Evolutionary conservation across 179 eudicot species (phyloP).

Genomic region (Gypsophila paniculata): DNA sequence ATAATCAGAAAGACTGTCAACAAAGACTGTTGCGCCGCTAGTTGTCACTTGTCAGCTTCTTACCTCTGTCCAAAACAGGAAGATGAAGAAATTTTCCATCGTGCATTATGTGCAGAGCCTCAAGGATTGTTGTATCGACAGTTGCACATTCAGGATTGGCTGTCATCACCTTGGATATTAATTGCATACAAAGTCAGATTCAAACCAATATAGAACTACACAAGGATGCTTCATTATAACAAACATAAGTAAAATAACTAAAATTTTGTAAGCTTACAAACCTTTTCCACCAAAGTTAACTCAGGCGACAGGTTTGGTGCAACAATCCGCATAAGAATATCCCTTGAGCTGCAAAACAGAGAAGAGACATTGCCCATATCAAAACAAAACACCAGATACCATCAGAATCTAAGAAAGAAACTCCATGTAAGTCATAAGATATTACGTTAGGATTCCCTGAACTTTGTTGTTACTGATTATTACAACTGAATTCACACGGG

Average conservation of each 20-base stretch:
- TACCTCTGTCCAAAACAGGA: conserved; percentile 86
- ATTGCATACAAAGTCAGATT: conserved; percentile 18
- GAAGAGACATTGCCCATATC: conserved; percentile 17
- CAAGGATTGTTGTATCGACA: conserved; percentile 80
- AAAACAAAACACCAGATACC: conserved; percentile 16
- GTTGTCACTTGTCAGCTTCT: conserved; percentile 29
- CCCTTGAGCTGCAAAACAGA: conserved; percentile 67
- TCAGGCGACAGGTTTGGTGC: conserved; percentile 83
- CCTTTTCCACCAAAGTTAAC: conserved; percentile 87
- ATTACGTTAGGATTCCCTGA: conserved; percentile 87
- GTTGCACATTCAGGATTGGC: conserved; percentile 81
- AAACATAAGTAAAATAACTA: not conserved
- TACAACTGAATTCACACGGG: conserved; percentile 67
- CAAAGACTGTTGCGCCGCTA: conserved; percentile 2
- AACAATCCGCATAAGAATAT: conserved; percentile 90
- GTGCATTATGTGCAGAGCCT: conserved; percentile 89
- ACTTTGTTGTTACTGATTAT: conserved; percentile 56
- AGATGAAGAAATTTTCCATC: conserved; percentile 95
- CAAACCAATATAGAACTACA: conserved; percentile 9
- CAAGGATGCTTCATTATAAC: not conserved
- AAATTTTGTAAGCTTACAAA: conserved; percentile 21
- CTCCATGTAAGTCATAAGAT: not conserved
- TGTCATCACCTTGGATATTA: conserved; percentile 75
- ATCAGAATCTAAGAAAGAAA: not conserved
- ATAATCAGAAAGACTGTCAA: conserved; percentile 15